Conservation (phyloP, 2,329 filamentous ascomycete genomes). For the Nigrograna mackinnonii region DNA sequence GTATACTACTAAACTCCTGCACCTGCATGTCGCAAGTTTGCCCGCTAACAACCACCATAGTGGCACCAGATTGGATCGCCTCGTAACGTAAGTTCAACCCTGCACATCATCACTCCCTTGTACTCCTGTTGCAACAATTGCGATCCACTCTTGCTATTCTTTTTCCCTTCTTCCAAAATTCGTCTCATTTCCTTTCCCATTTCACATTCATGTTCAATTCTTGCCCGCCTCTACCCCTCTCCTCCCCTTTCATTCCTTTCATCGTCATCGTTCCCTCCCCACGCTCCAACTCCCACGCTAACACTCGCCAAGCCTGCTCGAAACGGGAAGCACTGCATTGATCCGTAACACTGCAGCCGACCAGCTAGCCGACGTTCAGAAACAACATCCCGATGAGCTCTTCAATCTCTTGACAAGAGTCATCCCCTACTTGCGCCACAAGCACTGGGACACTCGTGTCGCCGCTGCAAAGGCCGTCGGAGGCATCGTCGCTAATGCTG, state of each 20-base stretch:
- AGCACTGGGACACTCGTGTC: constrained; percentile 94
- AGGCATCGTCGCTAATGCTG: constrained; percentile 88
- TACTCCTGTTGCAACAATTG: too few relatives aligned
- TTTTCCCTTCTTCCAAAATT: constrained; percentile 1
- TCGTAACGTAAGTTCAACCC: constrained; percentile 45
- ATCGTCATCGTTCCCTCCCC: neutral
- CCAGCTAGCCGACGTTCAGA: constrained; percentile 96
- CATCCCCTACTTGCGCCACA: constrained; percentile 92
- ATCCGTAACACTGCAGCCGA: constrained; percentile 97
- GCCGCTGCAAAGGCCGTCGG: constrained; percentile 93
- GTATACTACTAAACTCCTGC: constrained; percentile 10
- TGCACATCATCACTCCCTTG: too few relatives aligned
- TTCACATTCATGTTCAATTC: neutral
- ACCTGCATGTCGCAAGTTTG: constrained; percentile 12
- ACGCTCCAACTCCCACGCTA: constrained; percentile 16
- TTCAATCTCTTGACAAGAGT: constrained; percentile 94
- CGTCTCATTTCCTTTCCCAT: neutral
- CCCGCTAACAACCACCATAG: constrained; percentile 37
- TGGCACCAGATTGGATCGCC: constrained; percentile 42
- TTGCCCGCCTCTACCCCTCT: neutral
- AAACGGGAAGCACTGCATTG: constrained; percentile 94
- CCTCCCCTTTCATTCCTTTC: neutral
- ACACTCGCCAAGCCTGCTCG: constrained; percentile 71
- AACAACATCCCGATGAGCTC: constrained; percentile 94
- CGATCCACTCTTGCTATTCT: neutral